Evolutionary conservation across 129 eudicot genomes (phyloP).

Genomic region (Lonicera japonica): DNA sequence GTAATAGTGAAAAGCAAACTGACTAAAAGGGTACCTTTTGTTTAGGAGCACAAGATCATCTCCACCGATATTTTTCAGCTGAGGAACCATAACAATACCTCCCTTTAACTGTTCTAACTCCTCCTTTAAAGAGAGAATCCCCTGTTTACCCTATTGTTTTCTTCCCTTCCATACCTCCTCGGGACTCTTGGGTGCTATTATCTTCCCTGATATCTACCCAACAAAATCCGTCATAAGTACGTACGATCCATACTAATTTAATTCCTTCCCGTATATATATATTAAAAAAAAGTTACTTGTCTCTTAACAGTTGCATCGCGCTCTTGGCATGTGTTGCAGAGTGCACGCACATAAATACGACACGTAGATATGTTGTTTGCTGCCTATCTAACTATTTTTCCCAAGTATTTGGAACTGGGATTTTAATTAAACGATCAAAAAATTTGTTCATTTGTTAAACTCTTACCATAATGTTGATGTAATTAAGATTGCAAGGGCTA

Average conservation of each 20-base stretch:
- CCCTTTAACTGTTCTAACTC: conserved; percentile 86
- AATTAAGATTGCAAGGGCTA: not conserved
- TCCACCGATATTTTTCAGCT: conserved; percentile 53
- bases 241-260: no score
- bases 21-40: conserved; percentile 62
- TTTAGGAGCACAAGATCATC: conserved; percentile 70
- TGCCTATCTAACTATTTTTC: no score
- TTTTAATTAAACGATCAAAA: no score
- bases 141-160: conserved; percentile 22
- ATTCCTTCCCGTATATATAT: no score
- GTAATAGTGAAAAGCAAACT: not conserved
- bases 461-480: not conserved
- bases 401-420: no score
- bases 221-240: no score
- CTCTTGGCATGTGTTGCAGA: no score
- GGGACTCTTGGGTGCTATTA: conserved; percentile 17
- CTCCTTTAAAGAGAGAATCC: conserved; percentile 77
- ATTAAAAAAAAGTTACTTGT: no score
- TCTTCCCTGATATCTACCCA: conserved; percentile 24
- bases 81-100: conserved; percentile 78
- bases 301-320: no score
- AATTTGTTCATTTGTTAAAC: not conserved
- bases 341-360: no score
- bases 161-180: conserved; percentile 14
- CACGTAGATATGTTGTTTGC: no score